These are phyloP conservation scores for Metroxylon sagu DNA, from an alignment of 176 grass and related monocot genomes.

Conservation along the genomic window DNA sequence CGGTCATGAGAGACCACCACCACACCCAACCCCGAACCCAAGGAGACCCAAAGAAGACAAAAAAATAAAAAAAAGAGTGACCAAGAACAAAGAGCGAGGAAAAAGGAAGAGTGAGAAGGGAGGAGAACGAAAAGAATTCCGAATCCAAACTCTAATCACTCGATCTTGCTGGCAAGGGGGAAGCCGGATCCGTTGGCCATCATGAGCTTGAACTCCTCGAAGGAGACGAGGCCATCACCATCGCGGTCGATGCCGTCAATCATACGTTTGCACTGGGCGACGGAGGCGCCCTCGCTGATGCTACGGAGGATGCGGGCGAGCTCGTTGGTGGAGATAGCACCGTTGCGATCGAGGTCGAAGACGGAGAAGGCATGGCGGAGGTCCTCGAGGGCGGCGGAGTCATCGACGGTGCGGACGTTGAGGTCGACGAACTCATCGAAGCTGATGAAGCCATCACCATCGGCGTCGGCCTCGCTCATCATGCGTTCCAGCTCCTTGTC, in stretches of 20 bases:
- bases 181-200: conserved; percentile 43
- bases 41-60: too few species aligned
- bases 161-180: conserved; percentile 24
- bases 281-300: conserved; percentile 68
- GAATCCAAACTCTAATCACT: conserved; percentile 4
- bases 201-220: conserved; percentile 96
- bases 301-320: conserved; percentile 56
- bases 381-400: conserved; percentile 49
- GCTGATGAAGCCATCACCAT: conserved; percentile 91
- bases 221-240: conserved; percentile 65
- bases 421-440: conserved; percentile 67
- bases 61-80: too few species aligned
- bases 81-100: too few species aligned
- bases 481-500: conserved; percentile 70
- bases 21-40: too few species aligned
- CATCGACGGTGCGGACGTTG: conserved; percentile 29
- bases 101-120: too few species aligned
- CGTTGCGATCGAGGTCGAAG: conserved; percentile 75
- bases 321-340: conserved; percentile 73
- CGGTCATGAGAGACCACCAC: too few species aligned
- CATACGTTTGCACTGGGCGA: conserved; percentile 76
- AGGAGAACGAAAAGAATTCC: too few species aligned
- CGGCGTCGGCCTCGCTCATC: conserved; percentile 78
- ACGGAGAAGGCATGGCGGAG: conserved; percentile 79
- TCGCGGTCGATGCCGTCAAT: conserved; percentile 82